Conservation (phyloP, 495 filamentous ascomycete species). For the Talaromyces liani region DNA sequence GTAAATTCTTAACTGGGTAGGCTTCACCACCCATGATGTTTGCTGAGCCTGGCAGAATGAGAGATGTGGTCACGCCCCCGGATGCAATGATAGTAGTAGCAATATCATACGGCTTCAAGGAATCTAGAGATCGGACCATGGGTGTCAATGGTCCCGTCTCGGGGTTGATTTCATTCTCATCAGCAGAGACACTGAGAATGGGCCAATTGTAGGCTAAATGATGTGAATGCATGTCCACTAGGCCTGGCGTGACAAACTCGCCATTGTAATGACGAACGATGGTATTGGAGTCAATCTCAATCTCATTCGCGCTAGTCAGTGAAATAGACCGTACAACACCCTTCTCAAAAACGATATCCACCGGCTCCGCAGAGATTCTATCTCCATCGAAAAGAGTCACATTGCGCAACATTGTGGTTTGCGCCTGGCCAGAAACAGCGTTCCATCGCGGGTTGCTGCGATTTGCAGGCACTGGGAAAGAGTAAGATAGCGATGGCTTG, state of each 20-base stretch:
- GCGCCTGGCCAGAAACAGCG: slow-evolving; percentile 3
- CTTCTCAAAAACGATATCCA: slow-evolving; percentile 7
- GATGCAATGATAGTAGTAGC: slow-evolving; percentile 56
- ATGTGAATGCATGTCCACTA: slow-evolving; percentile 65
- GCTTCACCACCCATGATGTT: slow-evolving; percentile 66
- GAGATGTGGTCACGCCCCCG: slow-evolving; percentile 58
- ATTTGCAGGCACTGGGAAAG: not conserved
- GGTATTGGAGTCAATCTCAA: slow-evolving; percentile 3
- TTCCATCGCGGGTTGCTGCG: slow-evolving; percentile 11
- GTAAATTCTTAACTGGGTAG: slow-evolving; percentile 53
- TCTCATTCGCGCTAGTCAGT: not conserved
- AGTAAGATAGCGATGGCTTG: not conserved
- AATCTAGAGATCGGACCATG: slow-evolving; percentile 51
- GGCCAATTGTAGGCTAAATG: slow-evolving; percentile 16
- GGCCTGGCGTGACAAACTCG: slow-evolving; percentile 51
- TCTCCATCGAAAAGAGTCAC: slow-evolving; percentile 10
- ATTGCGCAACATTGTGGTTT: slow-evolving; percentile 6
- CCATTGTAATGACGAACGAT: slow-evolving; percentile 24
- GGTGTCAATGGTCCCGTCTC: slow-evolving; percentile 37
- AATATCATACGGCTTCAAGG: slow-evolving; percentile 45
- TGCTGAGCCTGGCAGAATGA: slow-evolving; percentile 56
- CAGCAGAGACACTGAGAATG: slow-evolving; percentile 16
- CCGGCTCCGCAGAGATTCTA: not conserved
- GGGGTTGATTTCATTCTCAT: slow-evolving; percentile 17
- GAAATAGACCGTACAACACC: slow-evolving; percentile 9